Percentiles rank a stretch among this genome's conserved stretches.
Evolutionary conservation across 2,329 filamentous ascomycete genomes (phyloP).

Genomic region (Colletotrichum tofieldiae): DNA sequence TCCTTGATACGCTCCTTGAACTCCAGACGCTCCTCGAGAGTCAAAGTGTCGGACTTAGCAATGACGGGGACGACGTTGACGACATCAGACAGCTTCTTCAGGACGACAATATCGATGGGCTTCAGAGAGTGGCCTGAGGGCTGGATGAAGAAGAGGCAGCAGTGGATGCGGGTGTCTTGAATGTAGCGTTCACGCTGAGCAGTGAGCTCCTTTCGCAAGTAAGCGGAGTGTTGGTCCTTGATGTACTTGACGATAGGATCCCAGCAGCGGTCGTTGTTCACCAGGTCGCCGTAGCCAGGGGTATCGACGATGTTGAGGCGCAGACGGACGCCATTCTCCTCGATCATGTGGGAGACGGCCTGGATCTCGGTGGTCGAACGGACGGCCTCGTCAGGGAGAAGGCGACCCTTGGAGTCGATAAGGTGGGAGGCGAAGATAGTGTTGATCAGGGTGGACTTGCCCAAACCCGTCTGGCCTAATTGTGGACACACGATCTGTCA

Average conservation of each 20-base stretch:
- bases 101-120: constrained; percentile 98
- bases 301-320: constrained; percentile 99
- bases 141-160: constrained; percentile 99
- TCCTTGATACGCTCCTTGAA: constrained; percentile 99
- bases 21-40: constrained; percentile 91
- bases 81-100: constrained; percentile 99
- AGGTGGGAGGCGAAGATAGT: constrained; percentile 99
- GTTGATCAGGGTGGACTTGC: constrained; percentile 99
- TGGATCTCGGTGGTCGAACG: constrained; percentile 98
- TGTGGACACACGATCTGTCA: constrained; percentile 19
- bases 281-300: constrained; percentile 96
- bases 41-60: constrained; percentile 97
- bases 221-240: constrained; percentile 99
- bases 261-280: constrained; percentile 99
- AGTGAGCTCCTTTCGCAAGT: constrained; percentile 98
- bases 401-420: constrained; percentile 97
- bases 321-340: constrained; percentile 98
- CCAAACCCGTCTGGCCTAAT: constrained; percentile 95
- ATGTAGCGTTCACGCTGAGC: constrained; percentile 99
- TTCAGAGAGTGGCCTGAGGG: constrained; percentile 98
- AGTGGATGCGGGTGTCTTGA: constrained; percentile 98
- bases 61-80: constrained; percentile 99
- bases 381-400: constrained; percentile 92
- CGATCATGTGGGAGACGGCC: constrained; percentile 97
- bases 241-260: constrained; percentile 99